Base-by-base conservation (phyloP, 805 yeast species). In the Ogataea siamensis region DNA sequence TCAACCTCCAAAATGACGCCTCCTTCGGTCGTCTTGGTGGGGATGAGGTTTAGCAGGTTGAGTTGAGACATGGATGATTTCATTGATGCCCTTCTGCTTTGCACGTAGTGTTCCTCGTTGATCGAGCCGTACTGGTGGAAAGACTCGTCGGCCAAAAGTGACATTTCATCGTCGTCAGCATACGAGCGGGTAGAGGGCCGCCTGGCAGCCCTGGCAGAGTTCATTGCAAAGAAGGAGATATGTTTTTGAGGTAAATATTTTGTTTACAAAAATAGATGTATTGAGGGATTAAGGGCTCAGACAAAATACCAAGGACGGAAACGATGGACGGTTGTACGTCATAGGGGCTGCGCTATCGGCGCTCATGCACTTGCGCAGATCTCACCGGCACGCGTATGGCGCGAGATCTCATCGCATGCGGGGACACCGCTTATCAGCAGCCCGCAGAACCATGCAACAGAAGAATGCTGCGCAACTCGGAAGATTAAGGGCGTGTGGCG, bases 401-500 rank as follows among this genome's bases (percentile, higher is more conserved):
- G n/a, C n/a, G n/a, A n/a, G n/a, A n/a, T n/a, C n/a, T n/a, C n/a
- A n/a, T n/a, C n/a, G n/a, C n/a, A n/a, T n/a, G n/a, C n/a, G 22
- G 22, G 22, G 22, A 9, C 22, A 19, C 22, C 9, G 22, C 22
- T 19, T 19, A 7, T 19, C 22, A 19, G 22, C n/a, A 19, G 9
- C 22, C 8, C 22, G 22, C 28, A 14, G 29, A 26, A 5, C 5
- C 3, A 8, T 8, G 9, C n/a, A 22, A 10, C 10, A 3, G n/a
- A 10, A 12, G 12, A 22, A 12, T 4, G 6, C 10, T 22, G 25
- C 3, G 12, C 8, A 27, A 15, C 13, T 7, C 29, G 10, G 19
- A 7, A 27, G 16, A 27, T 23, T 18, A 10, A 7, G 82, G 83
- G 83, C 83, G 80, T 74, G 80, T 78, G 80, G 84, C 83, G 83